Conservation (phyloP, 345 rosid species). For the Rhodamnia rubescens region DNA sequence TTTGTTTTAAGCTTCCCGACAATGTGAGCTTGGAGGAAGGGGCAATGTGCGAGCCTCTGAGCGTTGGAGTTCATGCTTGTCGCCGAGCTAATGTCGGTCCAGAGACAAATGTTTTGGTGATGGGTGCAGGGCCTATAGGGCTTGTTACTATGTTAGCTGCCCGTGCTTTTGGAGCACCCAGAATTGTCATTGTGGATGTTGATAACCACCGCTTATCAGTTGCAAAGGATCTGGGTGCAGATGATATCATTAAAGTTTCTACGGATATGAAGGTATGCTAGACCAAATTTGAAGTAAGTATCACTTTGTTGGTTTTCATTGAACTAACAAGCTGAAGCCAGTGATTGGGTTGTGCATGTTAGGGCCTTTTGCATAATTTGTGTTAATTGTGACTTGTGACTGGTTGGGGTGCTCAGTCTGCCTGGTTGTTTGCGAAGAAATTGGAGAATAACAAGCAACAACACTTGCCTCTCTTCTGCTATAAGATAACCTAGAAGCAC, state of each 20-base stretch:
- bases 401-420: background rate
- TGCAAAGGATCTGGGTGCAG: conserved; percentile 72
- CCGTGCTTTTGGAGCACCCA: conserved; percentile 84
- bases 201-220: conserved; percentile 65
- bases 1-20: conserved; percentile 86
- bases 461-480: background rate
- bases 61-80: conserved; percentile 94
- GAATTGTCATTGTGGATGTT: conserved; percentile 68
- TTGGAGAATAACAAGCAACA: background rate
- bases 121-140: conserved; percentile 96
- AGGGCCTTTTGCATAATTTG: background rate
- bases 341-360: background rate
- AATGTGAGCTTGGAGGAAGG: conserved; percentile 93
- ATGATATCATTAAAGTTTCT: conserved; percentile 55
- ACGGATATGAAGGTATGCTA: conserved; percentile 44
- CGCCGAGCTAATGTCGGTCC: conserved; percentile 74
- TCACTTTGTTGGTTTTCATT: background rate
- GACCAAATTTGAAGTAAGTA: background rate
- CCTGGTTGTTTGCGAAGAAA: background rate
- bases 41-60: conserved; percentile 95
- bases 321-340: background rate
- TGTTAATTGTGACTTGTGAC: background rate
- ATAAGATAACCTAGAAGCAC: background rate
- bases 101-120: conserved; percentile 56
- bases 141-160: conserved; percentile 83